Evolutionary conservation across 139 green algal species (phyloP), one percentile per base, ranked within the genome.

Genomic region (Ulvella scutata): DNA sequence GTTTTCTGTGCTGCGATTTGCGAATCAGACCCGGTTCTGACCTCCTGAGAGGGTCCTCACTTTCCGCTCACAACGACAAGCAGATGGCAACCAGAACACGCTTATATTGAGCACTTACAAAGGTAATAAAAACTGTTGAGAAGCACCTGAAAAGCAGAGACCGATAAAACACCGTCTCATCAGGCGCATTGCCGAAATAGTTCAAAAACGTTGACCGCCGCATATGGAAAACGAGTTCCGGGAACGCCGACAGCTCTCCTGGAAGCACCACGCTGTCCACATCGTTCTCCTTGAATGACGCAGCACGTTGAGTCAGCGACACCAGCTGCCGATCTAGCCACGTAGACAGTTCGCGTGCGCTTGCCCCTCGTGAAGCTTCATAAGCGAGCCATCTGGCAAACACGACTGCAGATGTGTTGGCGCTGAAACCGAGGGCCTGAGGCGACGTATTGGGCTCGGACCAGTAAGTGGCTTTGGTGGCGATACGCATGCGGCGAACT

Each of bases 141-240:
- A n/a, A n/a, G n/a, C 51, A 67, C 51, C 51, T 10, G 33, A 38
- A 59, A 10, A 89, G 78, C 7, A 86, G 76, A 9, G 82, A 62
- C n/a, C 85, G 79, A 74, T 81, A 88, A 74, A 85, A 88, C 17
- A 78, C 79, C 20, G 85, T 89, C 78, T 89, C 85, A 44, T 90
- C 85, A 21, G 85, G 84, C 35, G 72, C 81, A 77, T 85, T 84
- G 74, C 88, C 87, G 78, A 85, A 87, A 37, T 86, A 72, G 74
- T 86, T 79, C 34, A 90, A 72, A 43, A 88, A 85, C 36, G 81
- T 76, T 13, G 77, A 86, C 36, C 84, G 77, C 4, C 85, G 79
- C 33, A 91, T 80, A 80, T 91, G 80, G 82, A 88, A 91, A 72
- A 91, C 84, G 74, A 90, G 85, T 79, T 89, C 78, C 6, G 85